Evolutionary conservation across 257 asterid genomes (phyloP).

Genomic region (Rubia yunnanensis): DNA sequence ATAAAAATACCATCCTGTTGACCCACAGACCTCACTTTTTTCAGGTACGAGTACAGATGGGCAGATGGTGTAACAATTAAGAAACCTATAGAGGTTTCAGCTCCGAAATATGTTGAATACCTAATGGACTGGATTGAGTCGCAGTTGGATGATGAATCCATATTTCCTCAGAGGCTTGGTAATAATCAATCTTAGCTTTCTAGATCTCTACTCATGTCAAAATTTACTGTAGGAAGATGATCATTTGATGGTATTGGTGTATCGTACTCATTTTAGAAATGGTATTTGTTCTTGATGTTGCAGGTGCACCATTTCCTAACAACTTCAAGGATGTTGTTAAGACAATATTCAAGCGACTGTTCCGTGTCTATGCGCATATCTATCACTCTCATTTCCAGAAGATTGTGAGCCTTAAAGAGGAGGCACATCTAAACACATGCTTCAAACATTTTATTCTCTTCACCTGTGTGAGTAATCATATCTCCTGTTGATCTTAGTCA

Average conservation of each 20-base stretch:
- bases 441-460: conserved; percentile 26
- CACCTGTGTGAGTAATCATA: conserved; percentile 11
- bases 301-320: conserved; percentile 54
- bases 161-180: conserved; percentile 91
- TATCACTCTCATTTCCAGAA: conserved; percentile 28
- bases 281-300: conserved; percentile 2
- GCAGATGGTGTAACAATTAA: conserved; percentile 86
- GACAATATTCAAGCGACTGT: conserved; percentile 27
- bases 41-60: conserved; percentile 89
- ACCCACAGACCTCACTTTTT: background rate
- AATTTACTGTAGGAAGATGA: background rate
- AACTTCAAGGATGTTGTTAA: conserved; percentile 25
- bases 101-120: conserved; percentile 88
- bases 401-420: conserved; percentile 27
- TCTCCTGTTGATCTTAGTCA: background rate
- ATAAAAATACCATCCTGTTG: background rate
- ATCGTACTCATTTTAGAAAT: background rate
- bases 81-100: conserved; percentile 90
- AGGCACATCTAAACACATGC: conserved; percentile 30
- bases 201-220: background rate
- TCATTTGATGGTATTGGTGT: background rate
- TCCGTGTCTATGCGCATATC: conserved; percentile 26
- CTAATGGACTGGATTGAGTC: conserved; percentile 93
- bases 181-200: conserved; percentile 8
- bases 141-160: conserved; percentile 75